These are phyloP conservation scores for Calonectria multiphialidica DNA, from an alignment of 2,329 filamentous ascomycete genomes.

Conservation along the genomic window DNA sequence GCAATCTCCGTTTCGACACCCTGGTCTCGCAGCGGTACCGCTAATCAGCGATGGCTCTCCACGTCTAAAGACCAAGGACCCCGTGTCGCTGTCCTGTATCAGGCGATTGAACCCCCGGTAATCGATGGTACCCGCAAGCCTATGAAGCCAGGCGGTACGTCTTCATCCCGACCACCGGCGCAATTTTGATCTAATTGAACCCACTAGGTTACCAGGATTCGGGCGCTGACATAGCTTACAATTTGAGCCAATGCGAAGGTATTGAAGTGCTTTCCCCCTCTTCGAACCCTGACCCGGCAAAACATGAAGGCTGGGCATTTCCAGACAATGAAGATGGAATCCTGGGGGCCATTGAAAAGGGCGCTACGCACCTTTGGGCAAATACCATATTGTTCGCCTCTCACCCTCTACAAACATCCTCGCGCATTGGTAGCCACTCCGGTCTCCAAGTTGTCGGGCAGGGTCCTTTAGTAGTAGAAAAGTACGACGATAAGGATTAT, in stretches of 20 bases:
- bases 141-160: slow-evolving; percentile 56
- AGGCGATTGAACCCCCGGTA: slow-evolving; percentile 59
- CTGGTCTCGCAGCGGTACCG: background rate
- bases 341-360: slow-evolving; percentile 49
- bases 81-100: slow-evolving; percentile 58
- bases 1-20: background rate
- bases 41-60: background rate
- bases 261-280: slow-evolving; percentile 27
- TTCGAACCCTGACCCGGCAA: slow-evolving; percentile 15
- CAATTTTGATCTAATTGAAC: background rate
- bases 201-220: slow-evolving; percentile 36
- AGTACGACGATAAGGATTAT: slow-evolving; percentile 63
- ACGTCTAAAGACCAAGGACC: background rate
- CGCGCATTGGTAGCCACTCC: slow-evolving; percentile 44
- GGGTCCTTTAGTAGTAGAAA: slow-evolving; percentile 58
- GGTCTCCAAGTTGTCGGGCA: slow-evolving; percentile 58
- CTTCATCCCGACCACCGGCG: background rate
- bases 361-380: slow-evolving; percentile 61
- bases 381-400: slow-evolving; percentile 63
- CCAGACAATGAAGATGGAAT: slow-evolving; percentile 34
- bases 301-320: slow-evolving; percentile 32
- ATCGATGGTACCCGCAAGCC: slow-evolving; percentile 62
- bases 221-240: slow-evolving; percentile 35
- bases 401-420: slow-evolving; percentile 60
- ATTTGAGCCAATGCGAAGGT: slow-evolving; percentile 25